Base-by-base conservation (phyloP, 2,329 filamentous ascomycete species). In the Penicillium aurantiogriseum region DNA sequence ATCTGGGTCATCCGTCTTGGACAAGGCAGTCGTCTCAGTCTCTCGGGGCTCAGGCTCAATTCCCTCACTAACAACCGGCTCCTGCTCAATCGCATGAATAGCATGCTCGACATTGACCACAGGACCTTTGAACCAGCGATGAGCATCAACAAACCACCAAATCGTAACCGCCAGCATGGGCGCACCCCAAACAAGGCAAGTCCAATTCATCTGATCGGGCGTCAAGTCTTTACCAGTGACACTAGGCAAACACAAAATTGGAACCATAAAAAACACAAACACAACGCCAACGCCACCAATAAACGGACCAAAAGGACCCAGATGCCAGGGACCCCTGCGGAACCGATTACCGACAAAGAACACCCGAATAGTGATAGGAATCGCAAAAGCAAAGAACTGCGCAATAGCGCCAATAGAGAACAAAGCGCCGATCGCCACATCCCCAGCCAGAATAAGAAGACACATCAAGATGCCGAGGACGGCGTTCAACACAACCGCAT, bases 381-480 rank as follows among this genome's bases (percentile, higher is more conserved):
- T 76, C 17, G 74, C 69, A 59, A 79, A 76, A 33, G 76, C 75
- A 44, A 88, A 80, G 64, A 88, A 89, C 13, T 87, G 84, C 0
- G 83, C 86, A 60, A 88, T 87, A 38, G 86, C 88, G 9, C 86
- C 88, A 57, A 90, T 88, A 44, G 81, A 85, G 76, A 90, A 90
- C 31, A 90, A 79, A 2, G 88, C 88, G 6, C 85, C 85, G 59
- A 89, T 84, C 2, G 86, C 85, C 5, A 85, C 71, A 5, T 77
- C 72, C 19, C 87, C 87, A 0, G 81, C 86, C 60, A 90, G 87
- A 46, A 90, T 84, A 3, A 90, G 80, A 0, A 89, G 76, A 29
- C 86, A 79, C 58, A 86, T 78, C 2, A 86, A 55, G 35, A 85
- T 82, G 0, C 86, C 87, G 29, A 90, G 78, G 3, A 73, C 63